Evolutionary conservation across 148 eudicot species (phyloP).

Genomic region (Tetragonia tetragonoides): DNA sequence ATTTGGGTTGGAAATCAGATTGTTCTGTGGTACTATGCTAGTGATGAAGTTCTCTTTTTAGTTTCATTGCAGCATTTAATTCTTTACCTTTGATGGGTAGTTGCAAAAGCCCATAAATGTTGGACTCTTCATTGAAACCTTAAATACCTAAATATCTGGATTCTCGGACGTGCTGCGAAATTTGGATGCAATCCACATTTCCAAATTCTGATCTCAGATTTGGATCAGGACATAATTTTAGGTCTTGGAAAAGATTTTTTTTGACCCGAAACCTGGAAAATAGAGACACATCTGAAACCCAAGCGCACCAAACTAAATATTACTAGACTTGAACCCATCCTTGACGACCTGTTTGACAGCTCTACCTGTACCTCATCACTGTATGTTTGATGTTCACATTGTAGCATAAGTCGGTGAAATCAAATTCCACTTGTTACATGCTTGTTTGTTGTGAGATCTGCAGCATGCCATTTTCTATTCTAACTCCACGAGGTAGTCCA

Average conservation of each 20-base stretch:
- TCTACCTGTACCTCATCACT: neutral
- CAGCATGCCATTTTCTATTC: neutral
- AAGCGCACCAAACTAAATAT: too few species aligned
- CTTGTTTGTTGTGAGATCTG: neutral
- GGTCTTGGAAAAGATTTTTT: too few species aligned
- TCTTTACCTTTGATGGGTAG: neutral
- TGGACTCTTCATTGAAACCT: neutral
- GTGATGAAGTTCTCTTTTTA: neutral
- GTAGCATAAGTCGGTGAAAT: neutral
- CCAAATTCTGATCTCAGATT: neutral
- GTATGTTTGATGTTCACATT: neutral
- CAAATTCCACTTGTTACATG: too few species aligned
- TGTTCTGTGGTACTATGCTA: neutral
- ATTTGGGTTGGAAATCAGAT: slow-evolving; percentile 3
- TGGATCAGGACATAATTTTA: too few species aligned
- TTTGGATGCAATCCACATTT: neutral
- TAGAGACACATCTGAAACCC: too few species aligned
- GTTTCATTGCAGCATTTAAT: neutral
- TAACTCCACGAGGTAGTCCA: neutral
- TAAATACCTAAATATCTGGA: neutral
- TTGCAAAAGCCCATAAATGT: neutral
- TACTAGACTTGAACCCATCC: too few species aligned
- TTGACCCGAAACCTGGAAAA: too few species aligned
- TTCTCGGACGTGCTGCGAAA: neutral
- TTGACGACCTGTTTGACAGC: neutral